Base-by-base conservation (phyloP, 306 rosid genomes). In the Cicer cuneatum region DNA sequence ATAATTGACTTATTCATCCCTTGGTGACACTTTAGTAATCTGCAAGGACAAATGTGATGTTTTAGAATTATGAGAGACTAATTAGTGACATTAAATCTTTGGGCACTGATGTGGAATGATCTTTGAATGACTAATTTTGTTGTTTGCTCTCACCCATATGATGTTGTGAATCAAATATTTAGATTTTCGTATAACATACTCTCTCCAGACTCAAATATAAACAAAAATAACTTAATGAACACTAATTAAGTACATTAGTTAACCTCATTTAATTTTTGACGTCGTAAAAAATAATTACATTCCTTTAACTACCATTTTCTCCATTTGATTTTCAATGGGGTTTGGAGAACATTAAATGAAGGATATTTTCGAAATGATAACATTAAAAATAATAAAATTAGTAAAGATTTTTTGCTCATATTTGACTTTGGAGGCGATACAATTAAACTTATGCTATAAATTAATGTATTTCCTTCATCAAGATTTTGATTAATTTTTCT, bases 401-500 rank as follows among this genome's bases (percentile, higher is more conserved):
- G 33, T 53, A 8, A 53, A 7, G 12, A 53, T 18, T 29, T 29
- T 29, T 53, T 53, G 59, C 59, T 53, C 19, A 53, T 16, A 16
- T 16, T 53, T 53, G 12, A 16, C 59, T 53, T 7, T 18, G 24
- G 35, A 53, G 33, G 4, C 0, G 8, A 53, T 53, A 12, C 33
- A 16, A 16, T 61, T 47, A 39, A 56, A 21, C 66, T 43, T 14
- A 29, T 19, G 18, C 48, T 73, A 48, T 6, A 47, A 52, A 54
- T 78, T 39, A 12, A 38, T 61, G 29, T 54, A 42, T 60, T 39
- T 73, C 35, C 24, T 68, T 72, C 54, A 29, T 71, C 45, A 13
- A 75, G 70, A 45, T 75, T 40, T 65, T 83, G 75, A 73, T 42
- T 57, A 16, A 15, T 64, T 45, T 43, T 33, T 68, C 61, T 82